Conservation (phyloP, 495 filamentous ascomycete genomes). For the Evernia prunastri region DNA sequence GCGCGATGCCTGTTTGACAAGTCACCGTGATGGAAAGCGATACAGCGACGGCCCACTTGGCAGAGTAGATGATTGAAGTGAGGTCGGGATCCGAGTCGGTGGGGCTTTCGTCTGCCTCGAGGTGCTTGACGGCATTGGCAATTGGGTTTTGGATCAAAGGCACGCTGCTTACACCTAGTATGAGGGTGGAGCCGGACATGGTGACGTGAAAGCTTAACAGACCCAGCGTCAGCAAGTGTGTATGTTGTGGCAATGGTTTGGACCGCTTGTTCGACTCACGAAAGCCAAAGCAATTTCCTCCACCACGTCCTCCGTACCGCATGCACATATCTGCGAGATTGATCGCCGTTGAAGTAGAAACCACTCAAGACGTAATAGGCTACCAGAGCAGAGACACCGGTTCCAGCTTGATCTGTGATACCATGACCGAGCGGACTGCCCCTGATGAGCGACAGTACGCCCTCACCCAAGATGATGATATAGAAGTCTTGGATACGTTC, state of each 20-base stretch:
- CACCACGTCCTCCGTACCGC: constrained; percentile 29
- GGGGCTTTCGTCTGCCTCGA: constrained; percentile 3
- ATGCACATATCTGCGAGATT: constrained; percentile 27
- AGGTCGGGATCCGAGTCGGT: background rate
- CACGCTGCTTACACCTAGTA: constrained; percentile 28
- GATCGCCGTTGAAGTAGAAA: constrained; percentile 31
- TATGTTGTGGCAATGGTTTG: background rate
- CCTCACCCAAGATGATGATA: constrained; percentile 46
- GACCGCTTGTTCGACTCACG: constrained; percentile 18
- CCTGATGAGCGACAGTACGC: constrained; percentile 40
- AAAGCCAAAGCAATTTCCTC: constrained; percentile 26
- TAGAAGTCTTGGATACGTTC: constrained; percentile 46
- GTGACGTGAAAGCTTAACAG: constrained; percentile 20
- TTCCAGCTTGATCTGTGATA: constrained; percentile 22
- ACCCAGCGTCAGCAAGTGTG: background rate
- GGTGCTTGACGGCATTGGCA: background rate
- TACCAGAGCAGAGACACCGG: constrained; percentile 23
- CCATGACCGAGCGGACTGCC: constrained; percentile 30
- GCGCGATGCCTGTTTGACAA: constrained; percentile 24
- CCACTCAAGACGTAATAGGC: constrained; percentile 27
- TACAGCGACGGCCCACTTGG: constrained; percentile 26
- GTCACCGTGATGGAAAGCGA: constrained; percentile 21
- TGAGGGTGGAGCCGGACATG: constrained; percentile 28
- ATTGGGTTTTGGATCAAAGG: constrained; percentile 24
- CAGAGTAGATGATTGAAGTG: constrained; percentile 13